Evolutionary conservation across 2,329 filamentous ascomycete species (phyloP).

Genomic region (Colletotrichum liaoningense): DNA sequence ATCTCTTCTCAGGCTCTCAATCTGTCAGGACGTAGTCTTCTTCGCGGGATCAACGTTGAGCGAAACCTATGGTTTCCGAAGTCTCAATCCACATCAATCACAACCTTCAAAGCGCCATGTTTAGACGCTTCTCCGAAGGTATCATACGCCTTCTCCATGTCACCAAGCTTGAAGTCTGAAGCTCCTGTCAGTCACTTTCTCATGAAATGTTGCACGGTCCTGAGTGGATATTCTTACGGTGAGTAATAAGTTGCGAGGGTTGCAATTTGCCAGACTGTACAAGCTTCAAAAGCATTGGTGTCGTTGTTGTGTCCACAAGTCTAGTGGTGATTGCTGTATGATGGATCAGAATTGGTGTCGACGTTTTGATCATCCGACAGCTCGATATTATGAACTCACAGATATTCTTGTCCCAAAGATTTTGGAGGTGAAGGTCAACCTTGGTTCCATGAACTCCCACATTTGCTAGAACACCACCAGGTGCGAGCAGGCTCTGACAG

Average conservation of each 20-base stretch:
- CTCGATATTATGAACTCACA: constrained; percentile 46
- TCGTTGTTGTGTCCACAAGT: constrained; percentile 59
- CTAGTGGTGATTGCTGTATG: constrained; percentile 56
- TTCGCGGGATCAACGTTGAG: neutral
- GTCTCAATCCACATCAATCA: constrained; percentile 46
- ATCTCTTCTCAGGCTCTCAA: too few species aligned
- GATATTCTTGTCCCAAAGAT: constrained; percentile 66
- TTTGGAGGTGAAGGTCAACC: constrained; percentile 63
- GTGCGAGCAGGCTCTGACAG: constrained; percentile 63
- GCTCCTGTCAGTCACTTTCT: neutral
- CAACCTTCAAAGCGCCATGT: constrained; percentile 56
- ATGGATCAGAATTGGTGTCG: neutral
- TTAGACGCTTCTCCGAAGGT: constrained; percentile 55
- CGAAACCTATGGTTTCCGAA: neutral
- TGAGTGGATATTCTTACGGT: constrained; percentile 45
- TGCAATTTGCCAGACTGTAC: constrained; percentile 54
- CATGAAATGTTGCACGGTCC: too few species aligned
- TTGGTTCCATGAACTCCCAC: constrained; percentile 68
- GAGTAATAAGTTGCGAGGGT: constrained; percentile 56
- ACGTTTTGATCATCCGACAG: neutral
- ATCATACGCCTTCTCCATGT: constrained; percentile 57
- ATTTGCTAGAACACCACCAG: constrained; percentile 66
- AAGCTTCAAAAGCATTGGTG: constrained; percentile 60
- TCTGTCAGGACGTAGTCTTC: too few species aligned
- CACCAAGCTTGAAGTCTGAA: constrained; percentile 52